These are phyloP conservation scores for Lachnellula subtilissima DNA, from an alignment of 2,329 filamentous ascomycete species.

Conservation along the genomic window DNA sequence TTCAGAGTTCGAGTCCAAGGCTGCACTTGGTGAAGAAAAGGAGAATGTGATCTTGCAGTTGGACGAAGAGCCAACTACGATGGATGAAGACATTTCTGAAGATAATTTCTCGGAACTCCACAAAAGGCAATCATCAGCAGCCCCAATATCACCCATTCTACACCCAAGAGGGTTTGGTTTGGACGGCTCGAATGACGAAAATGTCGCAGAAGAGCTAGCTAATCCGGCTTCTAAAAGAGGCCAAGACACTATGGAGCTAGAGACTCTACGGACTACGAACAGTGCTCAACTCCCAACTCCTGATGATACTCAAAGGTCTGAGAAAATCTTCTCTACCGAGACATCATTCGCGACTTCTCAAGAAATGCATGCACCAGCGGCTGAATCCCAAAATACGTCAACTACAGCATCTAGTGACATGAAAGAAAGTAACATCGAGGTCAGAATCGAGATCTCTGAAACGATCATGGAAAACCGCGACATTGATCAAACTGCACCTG, in stretches of 20 bases:
- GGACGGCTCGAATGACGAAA: conserved; percentile 22
- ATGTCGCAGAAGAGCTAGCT: background rate
- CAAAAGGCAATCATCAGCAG: background rate
- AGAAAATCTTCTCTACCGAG: conserved; percentile 10
- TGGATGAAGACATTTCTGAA: background rate
- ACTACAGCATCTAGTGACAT: background rate
- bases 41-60: background rate
- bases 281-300: conserved; percentile 25
- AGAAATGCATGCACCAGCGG: background rate
- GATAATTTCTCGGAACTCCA: background rate
- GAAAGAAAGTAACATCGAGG: background rate
- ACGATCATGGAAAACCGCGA: background rate
- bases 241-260: background rate
- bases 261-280: background rate
- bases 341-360: conserved; percentile 9
- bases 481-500: background rate
- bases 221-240: background rate
- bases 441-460: background rate
- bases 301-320: conserved; percentile 22
- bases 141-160: background rate
- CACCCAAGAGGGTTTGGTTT: conserved; percentile 9
- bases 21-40: background rate
- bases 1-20: background rate
- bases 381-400: background rate
- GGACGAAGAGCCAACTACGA: background rate